Evolutionary conservation across 2,329 filamentous ascomycete genomes (phyloP).

Genomic region (Venturia pyrina): DNA sequence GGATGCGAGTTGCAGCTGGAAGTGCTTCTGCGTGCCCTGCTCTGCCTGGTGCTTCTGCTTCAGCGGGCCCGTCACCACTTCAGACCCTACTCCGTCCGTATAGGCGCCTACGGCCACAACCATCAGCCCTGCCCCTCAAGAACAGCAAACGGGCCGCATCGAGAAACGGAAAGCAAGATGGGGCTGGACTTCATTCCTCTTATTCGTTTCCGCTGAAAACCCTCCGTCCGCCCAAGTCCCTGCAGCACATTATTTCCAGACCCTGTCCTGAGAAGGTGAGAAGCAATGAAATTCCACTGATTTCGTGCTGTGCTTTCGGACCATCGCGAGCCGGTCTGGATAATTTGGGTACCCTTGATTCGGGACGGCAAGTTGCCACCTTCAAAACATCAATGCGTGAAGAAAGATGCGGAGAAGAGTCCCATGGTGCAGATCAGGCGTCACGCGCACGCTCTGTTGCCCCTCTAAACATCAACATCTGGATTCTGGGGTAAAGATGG

Average conservation of each 20-base stretch:
- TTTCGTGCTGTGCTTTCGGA: background rate
- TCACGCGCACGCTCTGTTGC: background rate
- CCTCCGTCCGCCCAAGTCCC: background rate
- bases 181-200: background rate
- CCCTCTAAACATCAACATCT: background rate
- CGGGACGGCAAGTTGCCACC: background rate
- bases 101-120: background rate
- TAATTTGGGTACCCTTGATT: background rate
- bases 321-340: background rate
- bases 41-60: no score
- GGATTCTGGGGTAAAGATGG: constrained; percentile 1
- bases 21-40: background rate
- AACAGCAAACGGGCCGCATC: background rate
- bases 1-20: background rate
- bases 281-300: background rate
- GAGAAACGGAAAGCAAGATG: background rate
- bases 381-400: background rate
- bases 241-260: background rate
- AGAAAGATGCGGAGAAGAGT: constrained; percentile 6
- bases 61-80: no score
- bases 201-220: background rate
- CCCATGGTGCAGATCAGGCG: constrained; percentile 5
- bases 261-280: background rate
- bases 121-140: background rate
- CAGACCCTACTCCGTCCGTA: no score